Percentiles rank a stretch among this genome's conserved stretches.
phyloP scores from a whole-genome alignment of 257 asterid species.

The Salvia hispanica region DNA sequence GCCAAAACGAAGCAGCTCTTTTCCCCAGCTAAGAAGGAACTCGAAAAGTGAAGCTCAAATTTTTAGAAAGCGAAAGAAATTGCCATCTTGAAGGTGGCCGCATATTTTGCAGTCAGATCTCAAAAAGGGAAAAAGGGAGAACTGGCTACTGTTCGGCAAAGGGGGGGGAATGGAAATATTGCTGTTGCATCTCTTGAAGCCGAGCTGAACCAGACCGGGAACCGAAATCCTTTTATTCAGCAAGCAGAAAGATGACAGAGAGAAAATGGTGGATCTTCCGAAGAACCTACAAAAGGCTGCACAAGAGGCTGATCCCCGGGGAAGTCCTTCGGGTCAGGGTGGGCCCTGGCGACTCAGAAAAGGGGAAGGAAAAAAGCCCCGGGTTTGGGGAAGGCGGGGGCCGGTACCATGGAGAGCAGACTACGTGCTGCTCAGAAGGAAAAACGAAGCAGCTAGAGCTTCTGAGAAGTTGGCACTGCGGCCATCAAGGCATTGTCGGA shows the following conservation, averaged over 20 bases:
- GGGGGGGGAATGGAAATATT: conserved; percentile 86
- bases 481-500: conserved; percentile 73
- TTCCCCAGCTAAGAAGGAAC: conserved; percentile 67
- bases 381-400: conserved; percentile 71
- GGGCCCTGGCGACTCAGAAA: conserved; percentile 65
- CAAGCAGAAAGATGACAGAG: conserved; percentile 73
- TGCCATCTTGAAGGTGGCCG: conserved; percentile 67
- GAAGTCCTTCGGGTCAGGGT: conserved; percentile 45
- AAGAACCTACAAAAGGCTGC: conserved; percentile 74
- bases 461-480: no score
- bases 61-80: conserved; percentile 69
- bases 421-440: conserved; percentile 79
- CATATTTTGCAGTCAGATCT: no score
- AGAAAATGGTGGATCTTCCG: conserved; percentile 70
- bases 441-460: conserved; percentile 89
- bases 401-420: conserved; percentile 61
- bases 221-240: conserved; percentile 64
- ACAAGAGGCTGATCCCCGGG: conserved; percentile 40
- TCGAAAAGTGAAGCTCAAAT: conserved; percentile 67
- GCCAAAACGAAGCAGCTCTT: conserved; percentile 50
- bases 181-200: conserved; percentile 83
- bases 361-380: conserved; percentile 78
- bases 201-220: conserved; percentile 63
- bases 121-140: conserved; percentile 67
- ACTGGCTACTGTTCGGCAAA: no score